phyloP scores from a whole-genome alignment of 2,329 filamentous ascomycete species.

The Xylaria polymorpha region DNA sequence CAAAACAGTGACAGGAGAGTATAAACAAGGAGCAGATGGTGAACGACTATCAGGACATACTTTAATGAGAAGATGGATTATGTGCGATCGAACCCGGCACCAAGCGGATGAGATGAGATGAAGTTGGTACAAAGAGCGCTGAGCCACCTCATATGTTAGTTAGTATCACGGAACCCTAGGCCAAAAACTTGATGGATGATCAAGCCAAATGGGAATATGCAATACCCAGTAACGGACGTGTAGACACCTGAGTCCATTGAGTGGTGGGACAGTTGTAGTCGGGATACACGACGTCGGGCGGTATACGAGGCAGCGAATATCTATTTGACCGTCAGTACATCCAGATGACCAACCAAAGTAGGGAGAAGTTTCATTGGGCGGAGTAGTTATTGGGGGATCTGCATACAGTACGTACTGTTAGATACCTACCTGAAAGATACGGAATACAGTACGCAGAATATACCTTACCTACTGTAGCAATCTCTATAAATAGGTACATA shows the following conservation, averaged over 20 bases:
- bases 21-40: background rate
- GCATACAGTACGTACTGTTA: background rate
- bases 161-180: background rate
- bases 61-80: background rate
- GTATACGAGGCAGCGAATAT: background rate
- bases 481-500: conserved; percentile 11
- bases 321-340: conserved; percentile 3
- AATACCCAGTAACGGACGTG: conserved; percentile 4
- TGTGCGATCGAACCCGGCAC: background rate
- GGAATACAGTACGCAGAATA: no score
- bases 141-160: background rate
- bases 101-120: conserved; percentile 1
- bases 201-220: background rate
- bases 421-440: no score
- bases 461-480: no score
- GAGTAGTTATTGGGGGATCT: background rate
- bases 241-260: conserved; percentile 7
- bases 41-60: conserved; percentile 3
- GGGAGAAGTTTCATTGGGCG: conserved; percentile 1
- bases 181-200: background rate
- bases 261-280: conserved; percentile 16
- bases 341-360: conserved; percentile 1
- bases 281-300: conserved; percentile 16
- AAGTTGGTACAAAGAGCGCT: background rate
- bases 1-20: background rate